A percentile compares a stretch with the other conserved stretches of the same genome.
Evolutionary conservation across 2,329 filamentous ascomycete genomes (phyloP).

Genomic region (Alternaria sp.): DNA sequence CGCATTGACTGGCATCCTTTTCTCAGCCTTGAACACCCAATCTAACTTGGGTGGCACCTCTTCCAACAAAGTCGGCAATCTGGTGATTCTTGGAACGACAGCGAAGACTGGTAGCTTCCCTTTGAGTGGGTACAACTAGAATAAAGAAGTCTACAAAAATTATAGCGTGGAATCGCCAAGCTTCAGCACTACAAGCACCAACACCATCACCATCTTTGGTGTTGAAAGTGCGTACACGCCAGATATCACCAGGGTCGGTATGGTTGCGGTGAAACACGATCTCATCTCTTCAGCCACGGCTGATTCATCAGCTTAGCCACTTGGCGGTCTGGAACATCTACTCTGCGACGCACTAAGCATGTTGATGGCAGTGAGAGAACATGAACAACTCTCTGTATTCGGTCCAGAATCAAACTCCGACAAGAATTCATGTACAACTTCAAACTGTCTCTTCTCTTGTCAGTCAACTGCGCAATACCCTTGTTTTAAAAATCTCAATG

Average conservation of each 20-base stretch:
- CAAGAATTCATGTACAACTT: not conserved
- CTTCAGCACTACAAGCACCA: slow-evolving; percentile 28
- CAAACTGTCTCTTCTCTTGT: not conserved
- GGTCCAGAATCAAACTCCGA: not conserved
- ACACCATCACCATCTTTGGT: slow-evolving; percentile 28
- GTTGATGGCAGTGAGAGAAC: not conserved
- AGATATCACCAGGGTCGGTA: slow-evolving; percentile 29
- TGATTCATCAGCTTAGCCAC: not conserved
- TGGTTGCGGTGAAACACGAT: slow-evolving; percentile 10
- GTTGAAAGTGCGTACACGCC: slow-evolving; percentile 20
- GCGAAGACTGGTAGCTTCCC: slow-evolving; percentile 32
- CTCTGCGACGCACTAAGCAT: not conserved
- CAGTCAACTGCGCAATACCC: not conserved
- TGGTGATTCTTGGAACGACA: slow-evolving; percentile 27
- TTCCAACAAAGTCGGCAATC: slow-evolving; percentile 28
- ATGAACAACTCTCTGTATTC: not conserved
- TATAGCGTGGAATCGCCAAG: slow-evolving; percentile 30
- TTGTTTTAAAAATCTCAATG: not conserved
- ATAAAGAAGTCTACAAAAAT: slow-evolving; percentile 23
- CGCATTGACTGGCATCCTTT: slow-evolving; percentile 27
- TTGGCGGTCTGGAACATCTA: not conserved
- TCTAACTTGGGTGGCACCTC: slow-evolving; percentile 30
- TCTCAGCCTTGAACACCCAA: slow-evolving; percentile 24
- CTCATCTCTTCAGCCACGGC: slow-evolving; percentile 1
- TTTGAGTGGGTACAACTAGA: slow-evolving; percentile 31